Base-by-base conservation (phyloP, 257 asterid genomes). In the Misopates orontium region DNA sequence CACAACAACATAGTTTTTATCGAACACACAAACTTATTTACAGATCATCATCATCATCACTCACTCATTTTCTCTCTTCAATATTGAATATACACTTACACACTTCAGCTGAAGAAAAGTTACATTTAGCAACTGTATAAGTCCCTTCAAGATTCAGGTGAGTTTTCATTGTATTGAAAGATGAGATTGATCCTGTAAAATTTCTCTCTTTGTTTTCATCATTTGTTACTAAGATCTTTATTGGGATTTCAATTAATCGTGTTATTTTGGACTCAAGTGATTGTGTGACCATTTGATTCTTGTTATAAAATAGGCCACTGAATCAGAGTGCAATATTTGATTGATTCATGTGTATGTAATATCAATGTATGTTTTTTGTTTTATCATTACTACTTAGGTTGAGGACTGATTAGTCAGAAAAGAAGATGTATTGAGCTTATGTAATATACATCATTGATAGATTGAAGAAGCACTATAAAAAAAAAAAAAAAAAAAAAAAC, bases 1-100 rank as follows among this genome's bases (percentile, higher is more conserved):
- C 73, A 62, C 68, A 56, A 15, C 60, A 49, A 45, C 93, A 78
- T 88, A 61, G 96, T 62, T 83, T 80, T 75, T 85, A 88, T 88
- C 96, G 96, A 83, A 17, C 56, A 71, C 62, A 69, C 41, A 36
- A 20, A 12, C 28, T 32, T n/a, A 22, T 56, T 13, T 55, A 22
- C 62, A 50, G 74, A 75, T 66, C 59, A 56, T n/a, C n/a, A n/a
- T n/a, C n/a, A 64, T 75, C 36, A 9, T 44, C 56, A 14, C 20
- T 15, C 45, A n/a, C 23, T 55, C 60, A 25, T 56, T n/a, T 13
- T 39, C 7, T 28, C 36, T 31, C 69, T n/a, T n/a, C n/a, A n/a
- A n/a, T n/a, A n/a, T n/a, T n/a, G n/a, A n/a, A 3, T 22, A 71
- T 40, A 44, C 10, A 12, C 36, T 23, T 40, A 32, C 41, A 52